Evolutionary conservation across 371 early-diverging fungal genomes (phyloP).

Genomic region (Mortierella sp.): DNA sequence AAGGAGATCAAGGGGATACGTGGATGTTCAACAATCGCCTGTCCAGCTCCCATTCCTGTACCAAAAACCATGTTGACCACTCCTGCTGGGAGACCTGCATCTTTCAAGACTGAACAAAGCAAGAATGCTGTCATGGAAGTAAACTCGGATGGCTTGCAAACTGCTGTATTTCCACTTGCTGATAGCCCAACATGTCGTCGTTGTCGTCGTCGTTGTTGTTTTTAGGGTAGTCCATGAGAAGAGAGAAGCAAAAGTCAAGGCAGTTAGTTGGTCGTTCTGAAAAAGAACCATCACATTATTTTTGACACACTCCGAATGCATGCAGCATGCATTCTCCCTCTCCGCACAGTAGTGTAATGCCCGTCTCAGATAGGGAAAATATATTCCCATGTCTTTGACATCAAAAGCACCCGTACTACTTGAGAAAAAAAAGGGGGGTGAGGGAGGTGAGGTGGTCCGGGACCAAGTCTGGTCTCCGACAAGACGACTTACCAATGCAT

Average conservation of each 20-base stretch:
- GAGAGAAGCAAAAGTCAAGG: neutral
- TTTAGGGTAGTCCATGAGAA: neutral
- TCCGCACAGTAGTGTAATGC: too few species aligned
- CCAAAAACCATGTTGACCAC: slow-evolving; percentile 88
- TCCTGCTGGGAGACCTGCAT: slow-evolving; percentile 77
- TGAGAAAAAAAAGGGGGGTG: too few species aligned
- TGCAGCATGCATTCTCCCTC: too few species aligned
- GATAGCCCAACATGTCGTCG: neutral
- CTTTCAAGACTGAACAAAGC: slow-evolving; percentile 67
- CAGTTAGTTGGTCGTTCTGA: too few species aligned
- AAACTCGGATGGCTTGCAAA: slow-evolving; percentile 83
- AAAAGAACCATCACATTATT: too few species aligned
- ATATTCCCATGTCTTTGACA: too few species aligned
- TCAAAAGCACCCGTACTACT: too few species aligned
- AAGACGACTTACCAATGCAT: slow-evolving; percentile 60
- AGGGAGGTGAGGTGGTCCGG: too few species aligned
- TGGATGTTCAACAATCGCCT: slow-evolving; percentile 71
- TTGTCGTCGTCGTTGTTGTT: neutral
- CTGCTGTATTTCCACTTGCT: slow-evolving; percentile 72
- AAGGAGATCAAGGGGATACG: slow-evolving; percentile 77
- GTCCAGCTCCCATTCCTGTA: slow-evolving; percentile 66
- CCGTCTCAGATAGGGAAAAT: too few species aligned
- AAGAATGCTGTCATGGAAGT: slow-evolving; percentile 74
- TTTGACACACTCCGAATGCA: too few species aligned
- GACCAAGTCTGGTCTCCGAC: neutral